A percentile compares a stretch with the other conserved stretches of the same genome.
Evolutionary conservation across 805 yeast species (phyloP).

Genomic region (Vanderwaltozyma verrucispora): DNA sequence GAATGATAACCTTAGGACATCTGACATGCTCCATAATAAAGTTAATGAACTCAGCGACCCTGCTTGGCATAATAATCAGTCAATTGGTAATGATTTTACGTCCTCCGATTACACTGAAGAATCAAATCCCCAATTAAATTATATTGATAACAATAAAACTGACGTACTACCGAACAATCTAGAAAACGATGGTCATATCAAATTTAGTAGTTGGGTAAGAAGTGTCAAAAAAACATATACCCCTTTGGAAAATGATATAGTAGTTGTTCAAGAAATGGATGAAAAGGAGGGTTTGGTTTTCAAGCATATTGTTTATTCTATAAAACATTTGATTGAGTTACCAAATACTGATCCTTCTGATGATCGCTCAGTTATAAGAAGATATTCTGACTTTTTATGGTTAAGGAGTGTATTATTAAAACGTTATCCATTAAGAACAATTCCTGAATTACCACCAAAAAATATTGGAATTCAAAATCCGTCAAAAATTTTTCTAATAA

Average conservation of each 20-base stretch:
- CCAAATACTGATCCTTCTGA: conserved; percentile 25
- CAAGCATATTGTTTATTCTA: conserved; percentile 76
- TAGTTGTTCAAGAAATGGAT: conserved; percentile 68
- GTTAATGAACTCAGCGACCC: too few species aligned
- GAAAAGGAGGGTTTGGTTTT: conserved; percentile 87
- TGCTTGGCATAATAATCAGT: neutral
- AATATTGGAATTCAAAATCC: conserved; percentile 51
- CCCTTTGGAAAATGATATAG: conserved; percentile 30
- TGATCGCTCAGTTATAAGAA: conserved; percentile 44
- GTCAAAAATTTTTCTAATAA: conserved; percentile 68
- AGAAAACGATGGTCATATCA: neutral
- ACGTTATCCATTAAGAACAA: conserved; percentile 74
- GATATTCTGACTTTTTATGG: conserved; percentile 95
- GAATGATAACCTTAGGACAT: too few species aligned
- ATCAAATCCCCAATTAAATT: too few species aligned
- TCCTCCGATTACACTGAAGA: too few species aligned
- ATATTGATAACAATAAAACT: too few species aligned
- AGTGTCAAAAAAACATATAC: conserved; percentile 20
- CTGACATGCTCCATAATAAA: too few species aligned
- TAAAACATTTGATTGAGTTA: conserved; percentile 43
- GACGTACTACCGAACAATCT: too few species aligned
- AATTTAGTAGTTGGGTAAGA: conserved; percentile 17
- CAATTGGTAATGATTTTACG: too few species aligned
- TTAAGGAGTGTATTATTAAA: conserved; percentile 61
- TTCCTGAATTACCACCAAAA: conserved; percentile 72